These are phyloP conservation scores for Yamadazyma songkhlaensis DNA, from an alignment of 1,139 yeast species.

Conservation along the genomic window DNA sequence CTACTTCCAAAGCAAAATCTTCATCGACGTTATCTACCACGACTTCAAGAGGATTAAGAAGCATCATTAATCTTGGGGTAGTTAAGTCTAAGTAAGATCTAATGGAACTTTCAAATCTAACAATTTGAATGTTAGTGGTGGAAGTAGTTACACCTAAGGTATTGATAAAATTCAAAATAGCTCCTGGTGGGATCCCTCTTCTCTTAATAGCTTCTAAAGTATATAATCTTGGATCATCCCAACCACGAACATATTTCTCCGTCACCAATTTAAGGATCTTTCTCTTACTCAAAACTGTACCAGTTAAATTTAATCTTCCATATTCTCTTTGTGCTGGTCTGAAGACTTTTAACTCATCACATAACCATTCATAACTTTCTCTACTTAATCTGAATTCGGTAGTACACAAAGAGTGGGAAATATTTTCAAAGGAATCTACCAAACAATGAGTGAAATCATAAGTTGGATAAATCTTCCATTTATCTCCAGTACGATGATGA, in stretches of 20 bases:
- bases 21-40: constrained; percentile 80
- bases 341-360: constrained; percentile 91
- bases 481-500: constrained; percentile 94
- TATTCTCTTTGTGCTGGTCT: constrained; percentile 99
- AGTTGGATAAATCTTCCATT: constrained; percentile 98
- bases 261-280: constrained; percentile 91
- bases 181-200: constrained; percentile 99
- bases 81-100: constrained; percentile 85
- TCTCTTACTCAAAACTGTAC: constrained; percentile 91
- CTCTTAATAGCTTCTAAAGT: constrained; percentile 94
- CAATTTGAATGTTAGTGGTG: constrained; percentile 85
- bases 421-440: constrained; percentile 95
- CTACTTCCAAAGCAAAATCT: constrained; percentile 64
- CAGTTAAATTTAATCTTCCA: constrained; percentile 93
- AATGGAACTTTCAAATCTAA: constrained; percentile 85
- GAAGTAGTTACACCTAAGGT: constrained; percentile 96
- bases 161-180: constrained; percentile 86
- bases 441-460: constrained; percentile 98
- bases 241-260: constrained; percentile 79
- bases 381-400: constrained; percentile 90
- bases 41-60: constrained; percentile 82
- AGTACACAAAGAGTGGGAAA: constrained; percentile 92
- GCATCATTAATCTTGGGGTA: constrained; percentile 94
- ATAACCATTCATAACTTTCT: constrained; percentile 97
- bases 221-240: constrained; percentile 98